Evolutionary conservation across 2,329 filamentous ascomycete species (phyloP), one percentile per base, ranked within the genome.

Genomic region (Exserohilum rostratum): DNA sequence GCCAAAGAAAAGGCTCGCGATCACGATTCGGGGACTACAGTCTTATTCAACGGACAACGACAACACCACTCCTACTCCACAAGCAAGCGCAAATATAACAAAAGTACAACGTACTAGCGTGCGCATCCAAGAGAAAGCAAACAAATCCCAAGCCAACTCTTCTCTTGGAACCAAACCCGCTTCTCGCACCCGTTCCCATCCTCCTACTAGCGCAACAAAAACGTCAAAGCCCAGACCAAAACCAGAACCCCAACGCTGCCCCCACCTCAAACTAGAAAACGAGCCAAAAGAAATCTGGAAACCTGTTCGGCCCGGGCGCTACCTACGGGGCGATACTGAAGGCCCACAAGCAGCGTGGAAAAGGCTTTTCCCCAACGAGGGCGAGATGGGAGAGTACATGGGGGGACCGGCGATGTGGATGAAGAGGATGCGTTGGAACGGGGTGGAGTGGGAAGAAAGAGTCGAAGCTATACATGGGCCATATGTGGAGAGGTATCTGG

Each of bases 391-490:
- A 0, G 27, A 44, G 1, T 38, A 43, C 18, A 27, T 22, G 1
- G 50, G 38, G 0, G 22, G 10, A 6, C 20, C 34, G 17, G 39
- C 40, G 3, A 39, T 22, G 2, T 55, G 52, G 52, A 34, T 30
- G 27, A 49, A 30, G 17, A 44, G 22, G n/a, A 53, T 53, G 33
- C 9, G 43, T 1, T 56, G 46, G 46, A 31, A 46, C 6, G 3
- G 20, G 6, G 29, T 22, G 5, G 13, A 10, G 11, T 53, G 20
- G 22, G 2, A 6, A 20, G 29, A 18, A 0, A 30, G 29, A 13
- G 18, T 12, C 2, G 10, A 13, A 1, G 5, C 5, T 11, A 17
- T 40, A 4, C 5, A 7, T 11, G 22, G 40, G 6, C 7, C 3
- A 3, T 50, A 46, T 50, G 46, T 44, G 11, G 18, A 29, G 20